Conservation (phyloP, 2,329 filamentous ascomycete genomes). For the Fusarium goolgardi region DNA sequence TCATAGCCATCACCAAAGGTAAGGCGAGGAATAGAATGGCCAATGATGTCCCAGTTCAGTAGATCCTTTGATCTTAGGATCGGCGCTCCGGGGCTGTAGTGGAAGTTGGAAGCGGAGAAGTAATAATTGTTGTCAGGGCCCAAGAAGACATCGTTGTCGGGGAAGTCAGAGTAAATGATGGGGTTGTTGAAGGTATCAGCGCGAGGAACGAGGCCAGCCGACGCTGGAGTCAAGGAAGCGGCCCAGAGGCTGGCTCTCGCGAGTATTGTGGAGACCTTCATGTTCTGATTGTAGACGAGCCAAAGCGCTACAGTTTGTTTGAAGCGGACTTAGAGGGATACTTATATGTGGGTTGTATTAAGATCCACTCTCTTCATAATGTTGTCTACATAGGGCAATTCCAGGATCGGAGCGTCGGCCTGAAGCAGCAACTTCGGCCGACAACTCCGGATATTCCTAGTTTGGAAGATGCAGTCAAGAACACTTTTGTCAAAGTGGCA, state of each 20-base stretch:
- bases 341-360: conserved; percentile 1
- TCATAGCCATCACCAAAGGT: conserved; percentile 62
- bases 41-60: conserved; percentile 61
- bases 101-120: conserved; percentile 67
- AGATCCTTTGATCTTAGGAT: conserved; percentile 67
- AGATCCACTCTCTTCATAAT: neutral
- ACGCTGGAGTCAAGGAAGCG: neutral
- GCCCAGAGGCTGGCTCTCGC: neutral
- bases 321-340: fast-evolving
- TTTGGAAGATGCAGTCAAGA: neutral
- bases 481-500: neutral
- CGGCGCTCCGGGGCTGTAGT: conserved; percentile 67
- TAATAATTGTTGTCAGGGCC: conserved; percentile 64
- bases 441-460: conserved; percentile 6
- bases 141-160: conserved; percentile 66
- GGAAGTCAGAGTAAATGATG: conserved; percentile 66
- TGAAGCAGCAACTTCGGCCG: conserved; percentile 25
- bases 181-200: conserved; percentile 54
- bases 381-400: neutral
- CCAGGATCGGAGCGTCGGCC: conserved; percentile 4
- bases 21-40: conserved; percentile 59
- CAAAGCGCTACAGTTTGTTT: fast-evolving
- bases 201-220: neutral
- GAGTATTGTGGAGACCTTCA: neutral
- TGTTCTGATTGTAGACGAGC: fast-evolving